Evolutionary conservation across 331 rosid genomes (phyloP), one percentile per base, ranked within the genome.

Genomic region (Acacia concinna): DNA sequence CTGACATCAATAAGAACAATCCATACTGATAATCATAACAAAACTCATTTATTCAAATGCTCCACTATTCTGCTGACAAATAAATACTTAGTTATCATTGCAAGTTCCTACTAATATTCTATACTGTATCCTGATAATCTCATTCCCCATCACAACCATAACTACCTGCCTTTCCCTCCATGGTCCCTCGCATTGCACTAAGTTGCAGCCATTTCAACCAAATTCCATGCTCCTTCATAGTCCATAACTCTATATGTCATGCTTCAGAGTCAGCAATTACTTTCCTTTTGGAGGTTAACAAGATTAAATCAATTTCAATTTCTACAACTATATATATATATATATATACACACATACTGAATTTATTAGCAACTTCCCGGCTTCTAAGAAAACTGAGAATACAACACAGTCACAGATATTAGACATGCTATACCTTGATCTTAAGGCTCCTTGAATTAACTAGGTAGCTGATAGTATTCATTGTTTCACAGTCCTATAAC

Each of bases 401-500:
- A 20, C 57, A 49, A 25, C 25, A 49, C 20, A 6, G 25, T 51
- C 25, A 49, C 20, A 51, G 23, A 51, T 51, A 10, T 51, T 51
- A 51, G 20, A 51, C 57, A 51, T 51, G 57, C 23, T 7, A 20
- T 20, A 18, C 57, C 25, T 6, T 18, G 25, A 65, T 34, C 35
- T 46, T 9, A 63, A 62, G 18, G 34, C 12, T 30, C 40, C 38
- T 60, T 21, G 51, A 70, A 62, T 38, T 31, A 77, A 40, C 51
- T 12, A 34, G 76, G 20, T 66, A 27, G 49, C 44, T 32, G 46
- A 27, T 35, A 73, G 49, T 76, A 52, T 71, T 75, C 77, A 71
- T 30, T 18, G 76, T 41, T 68, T 25, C 59, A 72, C 64, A 65
- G 65, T 18, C 80, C 73, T 72, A 38, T 64, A 65, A 71, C 65